Evolutionary conservation across 352 stramenopile genomes (phyloP).

Genomic region (Blastocystis sp.): DNA sequence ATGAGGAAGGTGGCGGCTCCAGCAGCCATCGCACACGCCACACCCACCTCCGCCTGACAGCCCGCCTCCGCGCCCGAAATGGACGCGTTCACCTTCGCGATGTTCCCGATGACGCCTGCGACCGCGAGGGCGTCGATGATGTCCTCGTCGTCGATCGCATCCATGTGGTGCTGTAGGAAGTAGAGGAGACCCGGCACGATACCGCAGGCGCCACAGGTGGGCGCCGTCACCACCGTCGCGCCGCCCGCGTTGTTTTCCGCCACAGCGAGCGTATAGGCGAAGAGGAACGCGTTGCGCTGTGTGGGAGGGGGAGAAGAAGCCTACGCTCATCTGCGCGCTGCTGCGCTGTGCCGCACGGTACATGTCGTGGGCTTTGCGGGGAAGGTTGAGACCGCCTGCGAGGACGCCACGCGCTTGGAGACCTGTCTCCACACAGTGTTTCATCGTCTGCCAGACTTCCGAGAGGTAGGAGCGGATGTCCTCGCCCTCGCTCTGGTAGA

Average conservation of each 20-base stretch:
- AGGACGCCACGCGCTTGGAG: constrained; percentile 53
- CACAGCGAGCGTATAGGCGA: constrained; percentile 59
- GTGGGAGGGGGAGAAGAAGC: neutral
- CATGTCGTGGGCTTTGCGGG: constrained; percentile 57
- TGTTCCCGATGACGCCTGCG: constrained; percentile 56
- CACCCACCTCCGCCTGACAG: constrained; percentile 58
- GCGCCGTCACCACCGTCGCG: constrained; percentile 57
- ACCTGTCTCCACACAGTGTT: constrained; percentile 57
- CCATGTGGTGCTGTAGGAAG: constrained; percentile 49
- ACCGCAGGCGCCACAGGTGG: constrained; percentile 58
- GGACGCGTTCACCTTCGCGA: constrained; percentile 59
- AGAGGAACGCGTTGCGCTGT: constrained; percentile 56
- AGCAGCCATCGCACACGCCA: constrained; percentile 59
- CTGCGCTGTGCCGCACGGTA: constrained; percentile 54
- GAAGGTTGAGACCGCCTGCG: constrained; percentile 58
- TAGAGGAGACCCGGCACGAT: constrained; percentile 58
- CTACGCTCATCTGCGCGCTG: neutral
- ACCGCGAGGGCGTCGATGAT: constrained; percentile 57
- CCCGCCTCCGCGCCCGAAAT: constrained; percentile 59
- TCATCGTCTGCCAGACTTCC: constrained; percentile 58
- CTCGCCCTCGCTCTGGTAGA: constrained; percentile 57
- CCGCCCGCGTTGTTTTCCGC: constrained; percentile 60
- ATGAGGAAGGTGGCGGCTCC: constrained; percentile 55
- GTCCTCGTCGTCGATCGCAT: constrained; percentile 53
- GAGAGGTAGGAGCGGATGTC: constrained; percentile 57